Base-by-base conservation (phyloP, 2,329 filamentous ascomycete species). In the Arthrobotrys entomopaga region DNA sequence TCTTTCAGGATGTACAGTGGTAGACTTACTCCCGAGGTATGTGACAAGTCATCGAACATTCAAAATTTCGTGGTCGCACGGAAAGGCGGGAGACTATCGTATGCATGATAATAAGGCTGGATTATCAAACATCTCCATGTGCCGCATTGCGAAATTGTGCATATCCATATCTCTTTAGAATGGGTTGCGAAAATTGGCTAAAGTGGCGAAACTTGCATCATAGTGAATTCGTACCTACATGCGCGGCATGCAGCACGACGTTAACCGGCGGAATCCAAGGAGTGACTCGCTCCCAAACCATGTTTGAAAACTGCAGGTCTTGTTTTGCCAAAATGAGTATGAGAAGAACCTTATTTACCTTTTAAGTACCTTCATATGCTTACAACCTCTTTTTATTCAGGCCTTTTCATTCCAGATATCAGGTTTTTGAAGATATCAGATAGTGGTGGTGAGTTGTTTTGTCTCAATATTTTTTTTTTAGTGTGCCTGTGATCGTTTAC, bases 211-310 rank as follows among this genome's bases (percentile, higher is more conserved):
- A 43, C 42, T 58, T 50, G 42, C 53, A 70, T 52, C 20, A 54
- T 63, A 93, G 90, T 81, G 89, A 88, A 46, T 94, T 96, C 82
- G 82, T 91, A 29, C 92, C 92, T 15, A 93, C 90, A 0, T 96
- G 92, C 80, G 85, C 87, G 0, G 85, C 87, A 78, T 96, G 92
- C 82, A 95, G 91, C 29, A 90, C 88, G 0, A 79, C 87, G 0
- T 87, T 88, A 75, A 85, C 86, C 2, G 80, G 86, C 16, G 91
- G 90, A 0, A 85, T 95, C 38, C 85, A 89, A 15, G 88, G 90
- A 3, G 56, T 78, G 34, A 90, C 94, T 4, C 86, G 90, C 24
- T 91, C 91, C 52, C 91, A 94, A 72, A 87, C 87, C 16, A 86
- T 87, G 20, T 89, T 88, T 79, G 91, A 92, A 70, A 86, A 92